Evolutionary conservation across 148 eudicot genomes (phyloP).

Genomic region (Spergularia bocconei): DNA sequence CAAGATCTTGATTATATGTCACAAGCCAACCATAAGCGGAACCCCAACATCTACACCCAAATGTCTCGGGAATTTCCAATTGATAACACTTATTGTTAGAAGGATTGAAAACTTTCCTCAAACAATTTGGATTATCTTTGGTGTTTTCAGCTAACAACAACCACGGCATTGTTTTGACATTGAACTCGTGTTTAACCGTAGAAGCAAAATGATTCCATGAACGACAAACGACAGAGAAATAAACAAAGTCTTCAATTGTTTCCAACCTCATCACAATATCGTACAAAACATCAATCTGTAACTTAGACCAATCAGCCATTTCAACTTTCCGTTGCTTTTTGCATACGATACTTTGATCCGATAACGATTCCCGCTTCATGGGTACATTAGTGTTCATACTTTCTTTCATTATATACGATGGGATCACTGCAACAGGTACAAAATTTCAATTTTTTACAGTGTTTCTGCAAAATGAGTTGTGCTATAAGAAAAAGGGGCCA

Average conservation of each 20-base stretch:
- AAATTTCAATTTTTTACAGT: too few relatives aligned
- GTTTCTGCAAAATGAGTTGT: too few relatives aligned
- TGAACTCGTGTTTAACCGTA: background rate
- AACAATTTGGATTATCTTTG: background rate
- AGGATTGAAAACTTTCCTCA: background rate
- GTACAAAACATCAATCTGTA: background rate
- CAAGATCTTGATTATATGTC: too few relatives aligned
- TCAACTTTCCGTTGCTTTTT: too few relatives aligned
- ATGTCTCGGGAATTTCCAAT: background rate
- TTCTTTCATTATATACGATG: too few relatives aligned
- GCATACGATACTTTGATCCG: too few relatives aligned
- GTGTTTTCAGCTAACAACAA: background rate
- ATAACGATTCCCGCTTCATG: too few relatives aligned
- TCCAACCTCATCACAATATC: background rate
- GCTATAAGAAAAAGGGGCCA: too few relatives aligned
- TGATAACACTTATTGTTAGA: background rate
- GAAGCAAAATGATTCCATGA: background rate
- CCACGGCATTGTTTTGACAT: background rate
- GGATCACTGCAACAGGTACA: too few relatives aligned
- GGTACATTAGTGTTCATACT: too few relatives aligned
- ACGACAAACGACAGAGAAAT: background rate
- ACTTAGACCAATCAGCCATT: background rate
- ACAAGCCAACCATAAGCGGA: too few relatives aligned
- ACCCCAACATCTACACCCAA: background rate
- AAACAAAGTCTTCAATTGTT: background rate